Evolutionary conservation across 2,329 filamentous ascomycete species (phyloP).

Genomic region (Pseudogymnoascus sp.): DNA sequence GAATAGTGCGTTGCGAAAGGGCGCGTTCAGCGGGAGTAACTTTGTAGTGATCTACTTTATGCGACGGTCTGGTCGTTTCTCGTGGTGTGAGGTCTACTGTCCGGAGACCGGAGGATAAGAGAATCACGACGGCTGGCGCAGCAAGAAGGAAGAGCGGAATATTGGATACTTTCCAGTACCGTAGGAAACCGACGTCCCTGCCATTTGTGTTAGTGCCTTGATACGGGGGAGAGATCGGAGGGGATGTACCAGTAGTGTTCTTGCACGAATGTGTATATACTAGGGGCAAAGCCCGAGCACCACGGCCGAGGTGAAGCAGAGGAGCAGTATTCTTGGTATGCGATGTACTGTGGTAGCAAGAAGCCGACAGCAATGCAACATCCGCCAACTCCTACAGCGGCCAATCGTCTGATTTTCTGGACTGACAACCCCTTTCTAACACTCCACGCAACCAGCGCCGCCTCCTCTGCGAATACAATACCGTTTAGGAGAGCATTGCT

Average conservation of each 20-base stretch:
- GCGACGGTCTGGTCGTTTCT: slow-evolving; percentile 9
- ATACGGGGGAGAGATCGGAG: background rate
- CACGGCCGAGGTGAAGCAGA: slow-evolving; percentile 50
- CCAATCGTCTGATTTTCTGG: slow-evolving; percentile 42
- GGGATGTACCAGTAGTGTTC: slow-evolving; percentile 71
- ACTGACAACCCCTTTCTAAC: slow-evolving; percentile 35
- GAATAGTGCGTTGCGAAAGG: background rate
- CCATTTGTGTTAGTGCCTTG: slow-evolving; percentile 1
- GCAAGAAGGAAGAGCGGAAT: slow-evolving; percentile 82
- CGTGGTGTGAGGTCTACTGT: slow-evolving; percentile 29
- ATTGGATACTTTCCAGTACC: slow-evolving; percentile 85
- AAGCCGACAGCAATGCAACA: slow-evolving; percentile 59
- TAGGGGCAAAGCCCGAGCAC: slow-evolving; percentile 68
- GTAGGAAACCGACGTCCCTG: slow-evolving; percentile 81
- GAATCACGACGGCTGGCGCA: slow-evolving; percentile 62
- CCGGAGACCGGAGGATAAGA: slow-evolving; percentile 53
- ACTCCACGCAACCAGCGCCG: slow-evolving; percentile 47
- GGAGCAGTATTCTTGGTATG: slow-evolving; percentile 64
- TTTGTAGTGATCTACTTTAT: slow-evolving; percentile 12
- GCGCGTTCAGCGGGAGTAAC: background rate
- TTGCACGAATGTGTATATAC: slow-evolving; percentile 89
- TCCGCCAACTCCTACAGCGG: slow-evolving; percentile 58
- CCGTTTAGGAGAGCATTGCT: slow-evolving; percentile 85
- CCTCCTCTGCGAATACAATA: slow-evolving; percentile 50
- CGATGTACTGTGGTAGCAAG: slow-evolving; percentile 62